phyloP scores from a whole-genome alignment of 495 filamentous ascomycete species.

The Bryoglossum gracile region DNA sequence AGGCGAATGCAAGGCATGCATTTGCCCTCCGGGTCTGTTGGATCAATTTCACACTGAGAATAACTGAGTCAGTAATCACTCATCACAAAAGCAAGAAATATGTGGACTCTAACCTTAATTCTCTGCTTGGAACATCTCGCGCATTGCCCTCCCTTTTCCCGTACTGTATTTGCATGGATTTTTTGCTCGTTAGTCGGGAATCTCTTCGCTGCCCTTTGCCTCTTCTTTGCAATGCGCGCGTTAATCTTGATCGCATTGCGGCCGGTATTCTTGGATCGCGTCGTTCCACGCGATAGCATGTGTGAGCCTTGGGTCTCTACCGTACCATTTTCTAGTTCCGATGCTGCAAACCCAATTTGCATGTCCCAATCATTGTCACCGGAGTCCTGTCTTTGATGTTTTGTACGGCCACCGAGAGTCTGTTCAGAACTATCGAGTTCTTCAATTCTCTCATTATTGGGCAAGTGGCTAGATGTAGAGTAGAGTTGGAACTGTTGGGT shows the following conservation, averaged over 20 bases:
- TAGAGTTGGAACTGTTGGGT: not conserved
- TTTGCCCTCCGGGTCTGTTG: not conserved
- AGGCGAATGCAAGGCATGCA: not conserved
- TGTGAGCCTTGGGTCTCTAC: not conserved
- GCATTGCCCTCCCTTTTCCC: not conserved
- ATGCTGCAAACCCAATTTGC: not conserved
- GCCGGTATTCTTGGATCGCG: not conserved
- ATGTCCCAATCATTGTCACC: not conserved
- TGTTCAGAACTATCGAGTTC: not conserved
- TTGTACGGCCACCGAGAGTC: not conserved
- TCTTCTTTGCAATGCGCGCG: not conserved
- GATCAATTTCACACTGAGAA: not conserved
- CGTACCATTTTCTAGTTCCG: not conserved
- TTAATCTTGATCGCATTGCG: not conserved
- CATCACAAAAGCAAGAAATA: too few relatives aligned
- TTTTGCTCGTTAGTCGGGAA: not conserved
- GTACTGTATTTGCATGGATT: not conserved
- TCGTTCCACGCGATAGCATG: not conserved
- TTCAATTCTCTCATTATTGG: not conserved
- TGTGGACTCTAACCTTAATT: not conserved
- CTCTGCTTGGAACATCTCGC: not conserved
- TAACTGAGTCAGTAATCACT: not conserved
- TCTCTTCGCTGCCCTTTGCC: too few relatives aligned
- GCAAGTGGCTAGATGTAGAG: not conserved
- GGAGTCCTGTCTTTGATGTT: not conserved